These are phyloP conservation scores for Mycena rebaudengoi DNA, from an alignment of 768 basidiomycete species.

Conservation along the genomic window DNA sequence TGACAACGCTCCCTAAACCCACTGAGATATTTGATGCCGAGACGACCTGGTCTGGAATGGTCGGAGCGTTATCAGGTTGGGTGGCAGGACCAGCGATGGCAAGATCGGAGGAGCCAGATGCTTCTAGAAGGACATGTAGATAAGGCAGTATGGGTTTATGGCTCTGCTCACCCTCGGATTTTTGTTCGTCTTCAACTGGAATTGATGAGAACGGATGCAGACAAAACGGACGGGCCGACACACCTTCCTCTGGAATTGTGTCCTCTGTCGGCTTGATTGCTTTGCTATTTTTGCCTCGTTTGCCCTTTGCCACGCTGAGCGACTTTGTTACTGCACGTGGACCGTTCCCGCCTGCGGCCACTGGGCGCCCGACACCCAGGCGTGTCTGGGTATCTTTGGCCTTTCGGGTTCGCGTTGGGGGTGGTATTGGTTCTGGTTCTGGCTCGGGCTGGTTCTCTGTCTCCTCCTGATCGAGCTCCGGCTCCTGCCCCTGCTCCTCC, in stretches of 20 bases:
- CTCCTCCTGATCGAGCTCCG: constrained; percentile 32
- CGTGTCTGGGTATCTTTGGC: constrained; percentile 75
- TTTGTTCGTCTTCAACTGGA: constrained; percentile 24
- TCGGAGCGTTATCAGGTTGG: not conserved
- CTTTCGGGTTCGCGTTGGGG: constrained; percentile 63
- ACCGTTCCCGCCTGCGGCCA: constrained; percentile 70
- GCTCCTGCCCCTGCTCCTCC: constrained; percentile 28
- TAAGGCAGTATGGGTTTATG: not conserved
- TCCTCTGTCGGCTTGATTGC: constrained; percentile 60
- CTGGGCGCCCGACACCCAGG: constrained; percentile 78
- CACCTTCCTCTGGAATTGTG: constrained; percentile 68
- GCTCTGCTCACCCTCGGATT: constrained; percentile 5
- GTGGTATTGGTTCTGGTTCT: constrained; percentile 37
- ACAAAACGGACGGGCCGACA: constrained; percentile 17
- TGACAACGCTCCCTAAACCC: constrained; percentile 31
- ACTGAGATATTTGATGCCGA: constrained; percentile 11
- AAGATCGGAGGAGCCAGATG: constrained; percentile 21
- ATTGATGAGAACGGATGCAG: not conserved
- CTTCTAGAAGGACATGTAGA: not conserved
- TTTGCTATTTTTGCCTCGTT: constrained; percentile 59
- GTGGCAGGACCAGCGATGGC: not conserved
- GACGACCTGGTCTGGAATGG: constrained; percentile 37
- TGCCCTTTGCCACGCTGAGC: constrained; percentile 56
- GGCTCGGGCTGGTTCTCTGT: constrained; percentile 29
- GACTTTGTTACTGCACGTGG: constrained; percentile 73